Evolutionary conservation across 75 land plant species (phyloP), one percentile per base, ranked within the genome.

Genomic region (Selaginella moellendorffii): DNA sequence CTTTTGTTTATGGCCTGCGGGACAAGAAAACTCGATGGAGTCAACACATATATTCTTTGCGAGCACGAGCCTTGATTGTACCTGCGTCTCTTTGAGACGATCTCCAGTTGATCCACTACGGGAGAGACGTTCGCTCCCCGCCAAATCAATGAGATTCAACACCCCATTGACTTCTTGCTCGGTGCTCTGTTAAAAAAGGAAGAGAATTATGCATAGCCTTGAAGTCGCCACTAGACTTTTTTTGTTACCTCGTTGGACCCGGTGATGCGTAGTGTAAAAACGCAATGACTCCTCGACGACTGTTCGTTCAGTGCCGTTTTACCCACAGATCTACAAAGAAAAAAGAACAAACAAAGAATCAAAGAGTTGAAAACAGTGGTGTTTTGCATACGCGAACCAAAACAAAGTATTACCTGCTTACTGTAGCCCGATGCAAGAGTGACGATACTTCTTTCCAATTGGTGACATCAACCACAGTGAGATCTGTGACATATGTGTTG

Each of bases 1-100:
- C 75, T 73, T 52, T 73, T 73, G 46, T 73, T 73, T 60, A 73
- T 73, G 27, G 75, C 75, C 72, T 73, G 72, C 1, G 21, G 21
- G 24, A 18, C n/a, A n/a, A n/a, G n/a, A n/a, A n/a, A n/a, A n/a
- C n/a, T n/a, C n/a, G n/a, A n/a, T n/a, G n/a, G n/a, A n/a, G n/a
- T n/a, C n/a, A n/a, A n/a, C n/a, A n/a, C n/a, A n/a, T n/a, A n/a
- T n/a, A n/a, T n/a, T n/a, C n/a, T n/a, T n/a, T n/a, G n/a, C n/a
- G n/a, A n/a, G n/a, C n/a, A n/a, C n/a, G n/a, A n/a, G n/a, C n/a
- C n/a, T n/a, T n/a, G n/a, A n/a, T n/a, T n/a, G n/a, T 36, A 36
- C 46, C 46, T 56, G 59, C n/a, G 59, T 56, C 19, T 56, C 59
- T 24, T 19, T 56, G 17, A 56, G n/a, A 21, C 59, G 59, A 25